phyloP scores from a whole-genome alignment of 495 filamentous ascomycete genomes.

The Trichocladium uniseriatum region DNA sequence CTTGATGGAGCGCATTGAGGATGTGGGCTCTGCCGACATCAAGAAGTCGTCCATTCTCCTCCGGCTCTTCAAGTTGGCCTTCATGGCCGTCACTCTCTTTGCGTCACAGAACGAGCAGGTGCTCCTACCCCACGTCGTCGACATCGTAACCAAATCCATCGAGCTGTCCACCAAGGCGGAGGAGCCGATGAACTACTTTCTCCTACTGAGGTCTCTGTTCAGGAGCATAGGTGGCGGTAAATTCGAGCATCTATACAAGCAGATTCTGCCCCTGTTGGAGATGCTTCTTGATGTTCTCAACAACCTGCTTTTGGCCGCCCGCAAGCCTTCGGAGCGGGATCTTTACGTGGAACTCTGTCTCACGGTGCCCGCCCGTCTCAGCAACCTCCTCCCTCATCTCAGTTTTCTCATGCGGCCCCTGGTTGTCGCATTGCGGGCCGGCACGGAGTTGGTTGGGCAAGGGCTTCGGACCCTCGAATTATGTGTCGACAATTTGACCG shows the following conservation, averaged over 20 bases:
- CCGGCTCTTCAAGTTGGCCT: slow-evolving; percentile 94
- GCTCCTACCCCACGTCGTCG: slow-evolving; percentile 86
- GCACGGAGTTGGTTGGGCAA: slow-evolving; percentile 88
- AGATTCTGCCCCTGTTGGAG: slow-evolving; percentile 89
- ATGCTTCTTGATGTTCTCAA: slow-evolving; percentile 97
- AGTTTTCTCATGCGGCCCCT: slow-evolving; percentile 96
- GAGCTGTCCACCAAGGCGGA: slow-evolving; percentile 91
- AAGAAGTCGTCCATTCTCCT: slow-evolving; percentile 86
- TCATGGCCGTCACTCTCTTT: slow-evolving; percentile 98
- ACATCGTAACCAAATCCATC: slow-evolving; percentile 93
- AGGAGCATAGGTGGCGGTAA: slow-evolving; percentile 93
- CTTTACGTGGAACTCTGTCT: slow-evolving; percentile 94
- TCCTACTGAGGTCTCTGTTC: slow-evolving; percentile 84
- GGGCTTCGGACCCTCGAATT: slow-evolving; percentile 89
- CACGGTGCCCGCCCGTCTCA: slow-evolving; percentile 88
- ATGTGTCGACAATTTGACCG: slow-evolving; percentile 95
- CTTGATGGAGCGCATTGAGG: slow-evolving; percentile 89
- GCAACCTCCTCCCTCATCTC: slow-evolving; percentile 92
- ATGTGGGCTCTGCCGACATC: slow-evolving; percentile 85
- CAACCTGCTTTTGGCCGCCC: slow-evolving; percentile 77
- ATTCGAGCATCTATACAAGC: slow-evolving; percentile 96
- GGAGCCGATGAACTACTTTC: slow-evolving; percentile 98
- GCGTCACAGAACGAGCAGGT: slow-evolving; percentile 92
- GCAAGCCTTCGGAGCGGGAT: slow-evolving; percentile 83
- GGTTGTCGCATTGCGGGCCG: slow-evolving; percentile 84